Base-by-base conservation (phyloP, 345 rosid genomes). In the Murraya paniculata region DNA sequence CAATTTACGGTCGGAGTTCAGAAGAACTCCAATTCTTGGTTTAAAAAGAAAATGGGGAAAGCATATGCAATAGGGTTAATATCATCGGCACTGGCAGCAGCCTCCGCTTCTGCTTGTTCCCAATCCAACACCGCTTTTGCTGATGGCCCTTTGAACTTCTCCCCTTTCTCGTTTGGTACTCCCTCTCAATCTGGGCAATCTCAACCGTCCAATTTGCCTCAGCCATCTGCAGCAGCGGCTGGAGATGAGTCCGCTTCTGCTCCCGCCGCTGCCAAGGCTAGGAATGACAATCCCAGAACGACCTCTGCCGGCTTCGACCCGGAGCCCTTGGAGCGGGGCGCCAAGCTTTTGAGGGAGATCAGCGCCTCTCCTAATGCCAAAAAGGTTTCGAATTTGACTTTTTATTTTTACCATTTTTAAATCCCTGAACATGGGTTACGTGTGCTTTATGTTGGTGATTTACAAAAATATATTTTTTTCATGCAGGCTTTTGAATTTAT, bases 281-380 rank as follows among this genome's bases (percentile, higher is more conserved):
- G 98, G 61, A 96, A 92, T 73, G 83, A 89, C 71, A 82, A 91
- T 68, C 98, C 99, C 13, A 85, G 97, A 84, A 96, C 99, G 5
- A 81, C 86, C 0, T 91, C 98, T 0, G 90, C 95, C 36, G 99
- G 99, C 10, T 94, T 96, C 71, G 97, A 96, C 79, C 99, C 98
- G 0, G 92, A 90, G 88, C 91, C 99, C 18, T 86, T 96, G 64
- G 98, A 94, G 87, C 90, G 92, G 31, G 98, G 98, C 6, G 99
- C 92, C 9, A 81, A 89, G 81, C 90, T 94, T 48, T 78, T 94
- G 85, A 83, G 77, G 55, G 94, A 91, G 74, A 96, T 96, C 74
- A 84, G 83, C 72, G 77, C 77, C 73, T 92, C 97, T 30, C 64
- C 90, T 65, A 84, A 92, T 79, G 91, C 94, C 57, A 94, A 96